Base-by-base conservation (phyloP, 148 eudicot species). In the Cornus suecica region DNA sequence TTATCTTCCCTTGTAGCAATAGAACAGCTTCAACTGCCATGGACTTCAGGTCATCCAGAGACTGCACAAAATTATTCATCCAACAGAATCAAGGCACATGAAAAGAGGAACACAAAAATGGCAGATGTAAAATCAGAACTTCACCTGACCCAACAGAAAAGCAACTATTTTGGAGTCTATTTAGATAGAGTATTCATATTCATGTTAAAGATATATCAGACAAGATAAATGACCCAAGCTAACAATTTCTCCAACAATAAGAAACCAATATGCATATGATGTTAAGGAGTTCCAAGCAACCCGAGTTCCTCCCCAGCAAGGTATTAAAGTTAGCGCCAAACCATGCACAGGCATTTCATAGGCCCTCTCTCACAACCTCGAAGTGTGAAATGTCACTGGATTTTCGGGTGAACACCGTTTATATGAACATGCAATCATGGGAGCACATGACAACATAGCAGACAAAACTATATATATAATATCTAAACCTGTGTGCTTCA, bases 21-120 rank as follows among this genome's bases (percentile, higher is more conserved):
- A 94, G 84, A 79, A 94, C 91, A 62, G 99, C 97, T 87, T 94
- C 97, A 66, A 94, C 91, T 29, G 97, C 94, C 88, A 79, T 89
- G 37, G 97, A 92, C 77, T 89, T 90, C 68, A 86, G 56, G 84
- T 94, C 99, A 74, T 94, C 99, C 69, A 74, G 24, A 24, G 91
- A 89, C 99, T 94, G 88, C 69, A 34, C 71, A 68, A 79, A 70
- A 61, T 63, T 69, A 62, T 65, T 18, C 14, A 6, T 24, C 29
- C 22, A 63, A 83, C 54, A 60, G 34, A 16, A 45, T 75, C 76
- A 79, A 60, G 37, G 65, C 58, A 42, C 31, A 37, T 23, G 24
- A 25, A 29, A 73, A 24, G 22, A 30, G 24, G 32, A 72, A 22
- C 18, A 77, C 5, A 58, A 42, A 10, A 20, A 65, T 7, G 54